Conservation (phyloP, 2,329 filamentous ascomycete species). For the Rhynchosporium graminicola region DNA sequence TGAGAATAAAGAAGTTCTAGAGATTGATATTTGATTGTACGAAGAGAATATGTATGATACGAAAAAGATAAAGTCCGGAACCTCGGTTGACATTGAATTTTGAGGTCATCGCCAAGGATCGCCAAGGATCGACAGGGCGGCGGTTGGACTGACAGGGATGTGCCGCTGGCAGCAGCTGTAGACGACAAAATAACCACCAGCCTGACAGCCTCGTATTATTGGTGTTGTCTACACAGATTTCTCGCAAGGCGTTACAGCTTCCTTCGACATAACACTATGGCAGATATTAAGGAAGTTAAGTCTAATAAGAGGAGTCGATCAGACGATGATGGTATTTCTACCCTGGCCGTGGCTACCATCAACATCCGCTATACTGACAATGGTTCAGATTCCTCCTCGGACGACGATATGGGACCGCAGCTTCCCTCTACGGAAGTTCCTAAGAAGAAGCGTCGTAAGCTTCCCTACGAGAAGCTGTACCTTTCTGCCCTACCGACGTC, state of each 20-base stretch:
- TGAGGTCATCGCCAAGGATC: background rate
- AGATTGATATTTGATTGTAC: background rate
- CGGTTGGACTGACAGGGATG: background rate
- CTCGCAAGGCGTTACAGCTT: background rate
- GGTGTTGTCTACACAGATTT: background rate
- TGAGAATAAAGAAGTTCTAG: background rate
- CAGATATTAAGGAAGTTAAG: slow-evolving; percentile 40
- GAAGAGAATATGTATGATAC: background rate
- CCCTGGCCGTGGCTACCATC: background rate
- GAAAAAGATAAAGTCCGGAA: background rate
- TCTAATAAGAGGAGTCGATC: slow-evolving; percentile 58
- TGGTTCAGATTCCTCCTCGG: slow-evolving; percentile 59
- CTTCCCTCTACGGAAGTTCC: slow-evolving; percentile 76
- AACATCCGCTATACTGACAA: slow-evolving; percentile 19
- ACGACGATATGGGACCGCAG: slow-evolving; percentile 92
- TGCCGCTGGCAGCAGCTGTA: background rate
- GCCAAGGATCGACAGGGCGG: background rate
- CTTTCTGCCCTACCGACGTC: slow-evolving; percentile 83
- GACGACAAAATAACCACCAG: slow-evolving; percentile 5
- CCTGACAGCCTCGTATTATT: background rate
- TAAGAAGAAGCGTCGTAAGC: slow-evolving; percentile 87
- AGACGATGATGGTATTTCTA: slow-evolving; percentile 43
- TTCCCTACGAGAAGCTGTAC: slow-evolving; percentile 95
- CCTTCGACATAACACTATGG: slow-evolving; percentile 36
- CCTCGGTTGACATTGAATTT: background rate